Conservation (phyloP, 2,329 filamentous ascomycete genomes). For the Venturia asperata region DNA sequence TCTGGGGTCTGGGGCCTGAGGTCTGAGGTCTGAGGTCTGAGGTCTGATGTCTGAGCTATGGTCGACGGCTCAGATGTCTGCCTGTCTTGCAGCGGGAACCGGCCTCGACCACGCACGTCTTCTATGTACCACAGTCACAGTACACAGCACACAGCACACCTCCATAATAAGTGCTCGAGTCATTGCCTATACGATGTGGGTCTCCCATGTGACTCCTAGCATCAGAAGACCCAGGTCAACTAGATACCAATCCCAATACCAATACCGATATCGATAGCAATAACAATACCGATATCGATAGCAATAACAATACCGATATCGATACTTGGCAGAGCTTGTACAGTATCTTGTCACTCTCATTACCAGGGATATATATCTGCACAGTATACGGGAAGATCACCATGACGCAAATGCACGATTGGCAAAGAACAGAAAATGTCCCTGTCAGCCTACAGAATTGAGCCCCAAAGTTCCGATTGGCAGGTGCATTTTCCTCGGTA, state of each 20-base stretch:
- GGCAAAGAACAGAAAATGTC: background rate
- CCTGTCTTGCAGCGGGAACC: slow-evolving; percentile 1
- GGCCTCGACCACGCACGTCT: background rate
- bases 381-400: background rate
- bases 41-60: background rate
- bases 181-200: background rate
- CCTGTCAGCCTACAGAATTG: background rate
- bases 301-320: background rate
- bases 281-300: background rate
- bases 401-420: background rate
- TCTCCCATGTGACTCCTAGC: slow-evolving; percentile 1
- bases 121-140: too few relatives aligned
- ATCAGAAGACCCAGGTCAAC: background rate
- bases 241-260: background rate
- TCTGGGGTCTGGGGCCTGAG: too few relatives aligned
- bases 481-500: background rate
- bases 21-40: too few relatives aligned
- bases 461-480: background rate
- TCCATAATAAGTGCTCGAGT: slow-evolving; percentile 1
- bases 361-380: too few relatives aligned
- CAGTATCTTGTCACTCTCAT: too few relatives aligned
- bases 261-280: background rate
- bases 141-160: too few relatives aligned
- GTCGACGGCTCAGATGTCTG: background rate
- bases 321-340: background rate